Conservation (phyloP, 441 rosid species). For the Rhodomyrtus psidioides region DNA sequence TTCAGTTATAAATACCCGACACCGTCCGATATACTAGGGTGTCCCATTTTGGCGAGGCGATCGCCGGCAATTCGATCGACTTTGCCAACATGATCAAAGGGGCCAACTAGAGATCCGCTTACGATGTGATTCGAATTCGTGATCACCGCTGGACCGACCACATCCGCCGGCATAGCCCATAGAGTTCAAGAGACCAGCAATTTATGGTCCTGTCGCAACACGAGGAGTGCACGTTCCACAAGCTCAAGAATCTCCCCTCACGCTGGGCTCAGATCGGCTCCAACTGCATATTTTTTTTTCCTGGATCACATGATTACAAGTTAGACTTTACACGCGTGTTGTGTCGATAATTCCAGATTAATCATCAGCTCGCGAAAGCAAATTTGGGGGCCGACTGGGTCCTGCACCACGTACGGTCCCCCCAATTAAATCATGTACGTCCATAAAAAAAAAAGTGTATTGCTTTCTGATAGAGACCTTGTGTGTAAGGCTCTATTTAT, state of each 20-base stretch:
- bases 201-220: neutral
- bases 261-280: neutral
- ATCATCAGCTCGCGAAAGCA: neutral
- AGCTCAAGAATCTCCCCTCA: neutral
- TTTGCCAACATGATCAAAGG: neutral
- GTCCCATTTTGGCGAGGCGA: neutral
- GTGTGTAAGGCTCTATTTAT: too few species aligned
- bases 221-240: neutral
- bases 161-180: too few species aligned
- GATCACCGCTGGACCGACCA: too few species aligned
- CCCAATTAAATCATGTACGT: too few species aligned
- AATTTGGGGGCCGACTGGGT: too few species aligned
- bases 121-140: neutral
- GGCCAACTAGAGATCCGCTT: fast-evolving
- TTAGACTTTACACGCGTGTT: neutral
- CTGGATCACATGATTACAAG: neutral
- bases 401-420: too few species aligned
- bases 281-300: neutral
- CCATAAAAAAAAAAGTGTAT: too few species aligned
- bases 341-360: neutral
- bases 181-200: neutral
- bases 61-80: neutral
- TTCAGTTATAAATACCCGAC: neutral
- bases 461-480: too few species aligned
- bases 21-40: neutral